phyloP scores from a whole-genome alignment of 305 asterid genomes.

The Andrographis paniculata region DNA sequence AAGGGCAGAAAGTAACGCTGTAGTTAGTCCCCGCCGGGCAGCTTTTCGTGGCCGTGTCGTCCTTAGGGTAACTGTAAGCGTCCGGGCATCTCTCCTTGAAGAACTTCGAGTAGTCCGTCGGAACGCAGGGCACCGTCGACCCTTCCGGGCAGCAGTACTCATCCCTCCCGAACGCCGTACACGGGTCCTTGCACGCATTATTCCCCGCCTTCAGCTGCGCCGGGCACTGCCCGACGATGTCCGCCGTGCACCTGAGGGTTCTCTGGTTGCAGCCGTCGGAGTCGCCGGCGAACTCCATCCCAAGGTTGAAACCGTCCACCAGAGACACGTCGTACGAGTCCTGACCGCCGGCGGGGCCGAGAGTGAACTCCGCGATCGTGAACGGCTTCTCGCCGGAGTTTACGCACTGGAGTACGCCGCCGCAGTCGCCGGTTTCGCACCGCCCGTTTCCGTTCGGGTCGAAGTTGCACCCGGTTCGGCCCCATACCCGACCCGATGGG shows the following conservation, averaged over 20 bases:
- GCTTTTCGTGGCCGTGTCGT: constrained; percentile 29
- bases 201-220: background rate
- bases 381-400: background rate
- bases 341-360: background rate
- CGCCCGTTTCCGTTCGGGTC: background rate
- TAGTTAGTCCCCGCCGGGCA: constrained; percentile 34
- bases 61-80: constrained; percentile 44
- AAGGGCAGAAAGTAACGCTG: constrained; percentile 39
- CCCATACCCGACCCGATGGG: background rate
- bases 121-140: constrained; percentile 19
- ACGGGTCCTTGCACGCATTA: background rate
- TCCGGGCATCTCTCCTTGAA: constrained; percentile 37
- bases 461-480: background rate
- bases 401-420: background rate
- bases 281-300: background rate
- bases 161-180: background rate
- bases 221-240: background rate
- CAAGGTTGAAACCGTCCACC: background rate
- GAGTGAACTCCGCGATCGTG: background rate
- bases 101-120: constrained; percentile 22
- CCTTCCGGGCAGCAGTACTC: constrained; percentile 26
- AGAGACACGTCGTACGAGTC: background rate
- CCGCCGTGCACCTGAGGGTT: background rate
- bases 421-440: background rate
- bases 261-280: background rate